Conservation (phyloP, 768 basidiomycete species). For the Sarcodon sp. region DNA sequence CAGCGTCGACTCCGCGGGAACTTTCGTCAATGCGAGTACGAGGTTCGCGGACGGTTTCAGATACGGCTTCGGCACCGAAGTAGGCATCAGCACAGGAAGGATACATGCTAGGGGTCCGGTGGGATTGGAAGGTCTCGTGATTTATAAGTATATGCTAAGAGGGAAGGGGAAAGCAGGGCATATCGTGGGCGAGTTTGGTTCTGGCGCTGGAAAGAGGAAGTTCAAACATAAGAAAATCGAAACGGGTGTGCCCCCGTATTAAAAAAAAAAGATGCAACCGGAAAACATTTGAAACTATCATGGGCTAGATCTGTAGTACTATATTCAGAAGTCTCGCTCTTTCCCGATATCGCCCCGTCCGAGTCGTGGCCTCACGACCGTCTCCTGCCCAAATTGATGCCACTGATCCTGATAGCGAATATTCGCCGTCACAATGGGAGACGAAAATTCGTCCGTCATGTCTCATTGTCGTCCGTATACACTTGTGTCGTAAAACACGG, state of each 20-base stretch:
- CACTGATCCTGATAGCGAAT: too few relatives aligned
- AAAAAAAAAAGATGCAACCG: constrained; percentile 5
- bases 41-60: constrained; percentile 95
- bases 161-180: constrained; percentile 69
- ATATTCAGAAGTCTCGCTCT: not conserved
- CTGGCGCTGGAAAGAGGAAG: constrained; percentile 50
- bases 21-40: constrained; percentile 91
- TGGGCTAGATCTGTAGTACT: constrained; percentile 1
- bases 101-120: constrained; percentile 97
- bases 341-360: too few relatives aligned
- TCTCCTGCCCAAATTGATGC: too few relatives aligned
- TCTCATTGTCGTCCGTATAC: too few relatives aligned
- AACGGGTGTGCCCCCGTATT: constrained; percentile 35
- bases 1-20: constrained; percentile 85
- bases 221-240: constrained; percentile 54
- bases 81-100: constrained; percentile 92
- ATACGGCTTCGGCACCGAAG: constrained; percentile 96
- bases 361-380: too few relatives aligned
- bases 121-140: constrained; percentile 85
- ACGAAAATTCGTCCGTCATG: too few relatives aligned
- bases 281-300: too few relatives aligned
- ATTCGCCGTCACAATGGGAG: too few relatives aligned
- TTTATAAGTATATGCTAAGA: constrained; percentile 90
- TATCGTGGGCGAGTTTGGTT: constrained; percentile 77
- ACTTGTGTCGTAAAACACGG: too few relatives aligned